Evolutionary conservation across 352 stramenopile genomes (phyloP).

Genomic region (Phytophthora fragariaefolia): DNA sequence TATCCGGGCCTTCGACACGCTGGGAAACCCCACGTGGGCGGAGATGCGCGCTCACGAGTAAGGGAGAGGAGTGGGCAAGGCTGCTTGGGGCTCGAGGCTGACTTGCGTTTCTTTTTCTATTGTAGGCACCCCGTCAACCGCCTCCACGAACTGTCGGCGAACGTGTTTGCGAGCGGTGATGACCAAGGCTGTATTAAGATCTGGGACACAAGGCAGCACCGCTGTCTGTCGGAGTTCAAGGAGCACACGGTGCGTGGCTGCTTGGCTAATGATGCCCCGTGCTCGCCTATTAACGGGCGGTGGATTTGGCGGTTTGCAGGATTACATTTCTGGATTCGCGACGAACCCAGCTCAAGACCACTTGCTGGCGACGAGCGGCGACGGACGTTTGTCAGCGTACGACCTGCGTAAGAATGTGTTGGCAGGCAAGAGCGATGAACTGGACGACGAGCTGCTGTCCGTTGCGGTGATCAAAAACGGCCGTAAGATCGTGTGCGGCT

Average conservation of each 20-base stretch:
- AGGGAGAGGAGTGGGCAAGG: not conserved
- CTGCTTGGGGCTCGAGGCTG: slow-evolving; percentile 6
- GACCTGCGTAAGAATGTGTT: slow-evolving; percentile 90
- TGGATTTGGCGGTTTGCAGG: slow-evolving; percentile 38
- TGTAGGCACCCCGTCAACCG: slow-evolving; percentile 73
- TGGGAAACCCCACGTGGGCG: slow-evolving; percentile 79
- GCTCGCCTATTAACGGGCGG: not conserved
- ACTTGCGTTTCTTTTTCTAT: slow-evolving; percentile 13
- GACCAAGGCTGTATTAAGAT: slow-evolving; percentile 89
- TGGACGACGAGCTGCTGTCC: slow-evolving; percentile 83
- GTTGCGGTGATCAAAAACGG: slow-evolving; percentile 89
- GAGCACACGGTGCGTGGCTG: slow-evolving; percentile 79
- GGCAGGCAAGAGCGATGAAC: slow-evolving; percentile 82
- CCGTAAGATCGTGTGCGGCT: slow-evolving; percentile 95
- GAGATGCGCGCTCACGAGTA: slow-evolving; percentile 86
- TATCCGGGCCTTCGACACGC: slow-evolving; percentile 83
- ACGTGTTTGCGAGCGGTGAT: slow-evolving; percentile 80
- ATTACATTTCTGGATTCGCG: slow-evolving; percentile 95
- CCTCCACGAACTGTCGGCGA: slow-evolving; percentile 71
- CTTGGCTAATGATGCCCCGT: not conserved
- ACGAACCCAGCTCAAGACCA: slow-evolving; percentile 83
- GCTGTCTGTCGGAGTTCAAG: slow-evolving; percentile 91
- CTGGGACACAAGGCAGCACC: slow-evolving; percentile 86
- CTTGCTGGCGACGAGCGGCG: slow-evolving; percentile 90
- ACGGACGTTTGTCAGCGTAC: slow-evolving; percentile 92